Evolutionary conservation across 2,329 filamentous ascomycete genomes (phyloP), one percentile per base, ranked within the genome.

Genomic region (Monosporascus ibericus): DNA sequence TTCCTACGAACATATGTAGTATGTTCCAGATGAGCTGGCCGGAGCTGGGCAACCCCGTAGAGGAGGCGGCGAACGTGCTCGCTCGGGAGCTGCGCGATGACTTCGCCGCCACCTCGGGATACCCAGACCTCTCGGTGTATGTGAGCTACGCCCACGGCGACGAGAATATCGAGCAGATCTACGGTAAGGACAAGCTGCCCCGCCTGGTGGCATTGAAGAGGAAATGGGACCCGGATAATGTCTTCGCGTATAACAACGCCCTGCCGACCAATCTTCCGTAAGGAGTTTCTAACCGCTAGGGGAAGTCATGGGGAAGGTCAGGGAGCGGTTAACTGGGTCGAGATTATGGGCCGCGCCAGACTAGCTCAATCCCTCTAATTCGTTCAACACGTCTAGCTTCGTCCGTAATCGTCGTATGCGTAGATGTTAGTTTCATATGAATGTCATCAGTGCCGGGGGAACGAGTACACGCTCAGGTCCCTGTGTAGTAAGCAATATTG

Each of bases 101-200:
- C 40, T 47, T 52, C n/a, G 51, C 15, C 14, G 48, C 52, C 17
- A 49, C 39, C 5, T 55, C 53, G 8, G 53, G 49, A 8, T 52
- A 49, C 30, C 22, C 40, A 1, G 47, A 48, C 17, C 20, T 58
- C 2, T 44, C 51, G 17, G 53, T 61, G 0, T 65, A 65, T 51
- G 52, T 64, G n/a, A 63, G 57, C 44, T 65, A 62, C 51, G 62
- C 55, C 2, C 60, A 63, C 42, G 61, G 64, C 6, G 64, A 67
- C 48, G 64, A 67, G 48, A 54, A 40, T 5, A 25, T 51, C 17
- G 54, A 55, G 47, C 51, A 48, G 9, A 57, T 56, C 51, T 66
- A 65, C 36, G 52, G 55, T 17, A 52, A 46, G 7, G 46, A 53
- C 7, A 64, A 62, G 47, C 50, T 66, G 24, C 50, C 55, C 6